Base-by-base conservation (phyloP, 108 stramenopile species). In the Nitzschia inconspicua region DNA sequence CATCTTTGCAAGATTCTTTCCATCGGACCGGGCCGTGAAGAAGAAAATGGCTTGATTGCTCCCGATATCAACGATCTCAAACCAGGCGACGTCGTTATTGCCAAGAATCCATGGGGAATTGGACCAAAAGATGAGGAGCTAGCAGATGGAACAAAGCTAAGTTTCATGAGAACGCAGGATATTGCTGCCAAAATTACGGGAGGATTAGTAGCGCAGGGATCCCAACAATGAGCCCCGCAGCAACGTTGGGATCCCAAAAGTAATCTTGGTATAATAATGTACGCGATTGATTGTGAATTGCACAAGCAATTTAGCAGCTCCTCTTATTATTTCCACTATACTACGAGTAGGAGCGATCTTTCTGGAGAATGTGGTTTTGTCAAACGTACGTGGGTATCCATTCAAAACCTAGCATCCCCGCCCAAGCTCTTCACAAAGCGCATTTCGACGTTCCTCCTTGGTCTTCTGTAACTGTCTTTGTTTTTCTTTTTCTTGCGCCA, bases 91-190 rank as follows among this genome's bases (percentile, higher is more conserved):
- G 40, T 86, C 5, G 78, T 94, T 0, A 73, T 91, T 60, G 85
- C 87, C 18, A 94, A 94, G 57, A 82, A 94, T 76, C 93, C 93
- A 19, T 94, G 93, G 93, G 93, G 93, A 29, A 94, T 94, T 42
- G 93, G 93, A 41, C 93, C 93, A 31, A 94, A 90, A 44, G 93
- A 94, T 60, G 93, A 94, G 60, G 89, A 91, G 57, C 77, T 85
- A 25, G 28, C 79, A 23, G 85, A 87, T 75, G 93, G 93, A n/a
- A 85, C 77, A 52, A 94, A 94, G 68, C 65, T 91, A 26, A 83
- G 81, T 65, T 94, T 83, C 51, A 88, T 91, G 85, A 59, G 83
- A 43, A 70, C 59, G 44, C 58, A 72, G 54, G 89, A 94, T 70
- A 83, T 94, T 74, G 88, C 88, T 26, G 93, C 86, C 42, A 77